Percentiles rank a stretch among this genome's conserved stretches.
These are phyloP conservation scores for Colletotrichum sp. DNA, from an alignment of 2,329 filamentous ascomycete genomes.

Conservation along the genomic window DNA sequence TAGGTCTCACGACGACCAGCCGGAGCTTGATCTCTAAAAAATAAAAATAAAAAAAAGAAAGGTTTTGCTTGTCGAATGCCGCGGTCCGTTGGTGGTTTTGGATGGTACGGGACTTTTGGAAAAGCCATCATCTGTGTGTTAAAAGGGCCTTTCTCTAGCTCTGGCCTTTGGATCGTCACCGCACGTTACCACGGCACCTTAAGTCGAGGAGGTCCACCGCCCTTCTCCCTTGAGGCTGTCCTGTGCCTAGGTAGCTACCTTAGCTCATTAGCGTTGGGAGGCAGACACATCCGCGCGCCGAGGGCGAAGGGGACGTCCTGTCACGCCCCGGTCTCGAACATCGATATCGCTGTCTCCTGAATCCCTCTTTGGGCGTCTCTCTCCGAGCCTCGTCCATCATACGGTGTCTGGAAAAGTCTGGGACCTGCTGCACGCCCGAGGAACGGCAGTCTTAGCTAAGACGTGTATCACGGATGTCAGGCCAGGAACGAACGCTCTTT, in stretches of 20 bases:
- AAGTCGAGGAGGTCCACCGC: background rate
- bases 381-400: background rate
- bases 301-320: background rate
- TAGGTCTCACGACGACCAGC: background rate
- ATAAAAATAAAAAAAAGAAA: no score
- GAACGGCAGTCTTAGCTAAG: constrained; percentile 9
- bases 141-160: background rate
- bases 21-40: background rate
- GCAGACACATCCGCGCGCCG: background rate
- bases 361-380: background rate
- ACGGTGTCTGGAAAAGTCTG: background rate
- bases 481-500: constrained; percentile 1
- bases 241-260: constrained; percentile 2
- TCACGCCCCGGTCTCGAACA: background rate
- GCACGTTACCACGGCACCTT: background rate
- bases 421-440: background rate
- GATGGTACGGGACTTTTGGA: constrained; percentile 14
- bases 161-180: background rate
- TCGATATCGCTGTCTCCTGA: background rate
- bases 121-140: background rate
- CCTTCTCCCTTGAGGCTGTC: background rate
- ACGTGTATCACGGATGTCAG: constrained; percentile 13
- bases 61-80: background rate
- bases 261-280: background rate
- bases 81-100: background rate